Conservation (phyloP, 1,284 basidiomycete genomes). For the Leccinum pachyderme region DNA sequence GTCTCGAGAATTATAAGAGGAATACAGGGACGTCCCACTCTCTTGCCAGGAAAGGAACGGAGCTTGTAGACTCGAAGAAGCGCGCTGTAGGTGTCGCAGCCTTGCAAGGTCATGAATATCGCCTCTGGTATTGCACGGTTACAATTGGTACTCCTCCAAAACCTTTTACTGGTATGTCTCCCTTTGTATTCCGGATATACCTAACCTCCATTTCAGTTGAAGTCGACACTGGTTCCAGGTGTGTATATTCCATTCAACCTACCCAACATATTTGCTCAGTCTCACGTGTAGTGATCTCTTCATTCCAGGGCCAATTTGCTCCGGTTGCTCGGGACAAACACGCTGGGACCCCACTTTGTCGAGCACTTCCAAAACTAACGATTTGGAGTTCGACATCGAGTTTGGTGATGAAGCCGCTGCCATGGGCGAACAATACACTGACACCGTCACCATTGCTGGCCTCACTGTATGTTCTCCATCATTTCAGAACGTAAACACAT, state of each 20-base stretch:
- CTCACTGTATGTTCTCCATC: not conserved
- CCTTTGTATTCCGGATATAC: not conserved
- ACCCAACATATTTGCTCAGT: not conserved
- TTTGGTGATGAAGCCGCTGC: not conserved
- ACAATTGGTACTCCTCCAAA: not conserved
- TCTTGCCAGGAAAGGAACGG: not conserved
- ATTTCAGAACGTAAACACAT: not conserved
- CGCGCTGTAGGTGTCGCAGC: not conserved
- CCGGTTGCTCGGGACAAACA: not conserved
- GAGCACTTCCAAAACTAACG: not conserved
- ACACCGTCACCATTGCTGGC: not conserved
- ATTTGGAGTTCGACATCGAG: not conserved
- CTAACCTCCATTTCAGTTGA: not conserved
- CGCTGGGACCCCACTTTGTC: not conserved
- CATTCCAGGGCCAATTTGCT: not conserved
- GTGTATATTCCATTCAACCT: not conserved
- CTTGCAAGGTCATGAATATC: not conserved
- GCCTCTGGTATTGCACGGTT: not conserved
- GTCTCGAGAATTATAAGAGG: not conserved
- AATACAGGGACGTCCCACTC: not conserved
- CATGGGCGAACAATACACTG: not conserved
- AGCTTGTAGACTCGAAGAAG: not conserved
- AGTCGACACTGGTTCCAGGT: not conserved
- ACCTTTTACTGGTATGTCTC: not conserved
- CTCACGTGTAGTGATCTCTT: not conserved